Base-by-base conservation (phyloP, 2,329 filamentous ascomycete species). In the Alternaria viburni region DNA sequence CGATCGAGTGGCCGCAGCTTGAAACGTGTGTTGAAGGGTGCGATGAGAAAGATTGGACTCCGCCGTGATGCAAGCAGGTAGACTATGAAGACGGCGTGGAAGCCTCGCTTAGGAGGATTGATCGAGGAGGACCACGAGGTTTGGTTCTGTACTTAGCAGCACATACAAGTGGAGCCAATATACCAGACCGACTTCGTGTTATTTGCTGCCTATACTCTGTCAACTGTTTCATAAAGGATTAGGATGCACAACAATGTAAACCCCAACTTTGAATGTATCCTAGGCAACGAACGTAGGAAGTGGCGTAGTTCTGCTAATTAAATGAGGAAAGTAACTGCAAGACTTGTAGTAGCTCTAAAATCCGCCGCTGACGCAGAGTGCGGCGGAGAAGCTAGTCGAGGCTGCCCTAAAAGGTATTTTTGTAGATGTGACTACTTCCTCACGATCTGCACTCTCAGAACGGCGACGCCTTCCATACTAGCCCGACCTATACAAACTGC, bases 11-110 rank as follows among this genome's bases (percentile, higher is more conserved):
- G 32, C 15, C 15, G 15, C 32, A 36, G 32, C 32, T 36, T 36
- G 32, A 36, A 32, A n/a, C n/a, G n/a, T n/a, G n/a, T n/a, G n/a
- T 36, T 36, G 32, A 36, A 36, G 32, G 15, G 32, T 36, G 32
- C 2, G 32, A 36, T 1, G 13, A 36, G 0, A 15, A 36, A 15
- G 32, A 0, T 36, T 36, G 32, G 32, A n/a, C 0, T 3, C 1
- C 32, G 15, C 32, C 2, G 32, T n/a, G 32, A 36, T n/a, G 15
- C 32, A 36, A 36, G 32, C 32, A 36, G 0, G 15, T 41, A 17
- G 36, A 41, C 36, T 41, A 41, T 13, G 0, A 41, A 41, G 36
- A 41, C 36, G 8, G 2, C 23, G 8, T n/a, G 32, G 32, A n/a
- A 36, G 32, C 32, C 15, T 36, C 32, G 36, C 36, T 41, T 41